Conservation (phyloP, 148 eudicot genomes). For the Persicaria maculosa region DNA sequence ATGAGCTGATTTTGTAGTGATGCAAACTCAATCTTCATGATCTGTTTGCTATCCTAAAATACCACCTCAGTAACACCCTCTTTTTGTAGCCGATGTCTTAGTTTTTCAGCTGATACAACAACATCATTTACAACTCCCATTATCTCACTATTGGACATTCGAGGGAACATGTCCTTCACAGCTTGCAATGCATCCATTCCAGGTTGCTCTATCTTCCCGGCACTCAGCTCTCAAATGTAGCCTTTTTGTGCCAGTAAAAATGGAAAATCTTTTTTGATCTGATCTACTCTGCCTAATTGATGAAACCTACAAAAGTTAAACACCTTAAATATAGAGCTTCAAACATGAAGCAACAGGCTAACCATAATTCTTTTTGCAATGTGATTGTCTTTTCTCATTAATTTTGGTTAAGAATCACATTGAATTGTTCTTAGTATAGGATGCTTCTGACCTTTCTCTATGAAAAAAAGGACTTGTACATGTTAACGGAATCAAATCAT, state of each 20-base stretch:
- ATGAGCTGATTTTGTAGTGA: slow-evolving; percentile 61
- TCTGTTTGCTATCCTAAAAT: slow-evolving; percentile 66
- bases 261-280: slow-evolving; percentile 86
- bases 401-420: not conserved
- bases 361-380: too few species aligned
- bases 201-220: slow-evolving; percentile 58
- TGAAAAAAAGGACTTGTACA: not conserved
- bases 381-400: too few species aligned
- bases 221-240: slow-evolving; percentile 82
- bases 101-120: slow-evolving; percentile 52
- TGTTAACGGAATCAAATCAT: not conserved
- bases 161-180: slow-evolving; percentile 84
- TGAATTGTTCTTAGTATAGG: not conserved
- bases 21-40: slow-evolving; percentile 67
- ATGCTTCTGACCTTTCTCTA: not conserved
- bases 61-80: slow-evolving; percentile 67
- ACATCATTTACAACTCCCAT: slow-evolving; percentile 39
- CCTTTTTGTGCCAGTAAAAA: slow-evolving; percentile 87
- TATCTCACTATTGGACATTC: slow-evolving; percentile 53
- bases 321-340: not conserved
- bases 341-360: not conserved
- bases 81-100: slow-evolving; percentile 59
- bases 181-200: slow-evolving; percentile 89
- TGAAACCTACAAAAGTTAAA: slow-evolving; percentile 43
- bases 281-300: slow-evolving; percentile 80